These are phyloP conservation scores for Dalechampia spathulata DNA, from an alignment of 441 rosid genomes.

Conservation along the genomic window DNA sequence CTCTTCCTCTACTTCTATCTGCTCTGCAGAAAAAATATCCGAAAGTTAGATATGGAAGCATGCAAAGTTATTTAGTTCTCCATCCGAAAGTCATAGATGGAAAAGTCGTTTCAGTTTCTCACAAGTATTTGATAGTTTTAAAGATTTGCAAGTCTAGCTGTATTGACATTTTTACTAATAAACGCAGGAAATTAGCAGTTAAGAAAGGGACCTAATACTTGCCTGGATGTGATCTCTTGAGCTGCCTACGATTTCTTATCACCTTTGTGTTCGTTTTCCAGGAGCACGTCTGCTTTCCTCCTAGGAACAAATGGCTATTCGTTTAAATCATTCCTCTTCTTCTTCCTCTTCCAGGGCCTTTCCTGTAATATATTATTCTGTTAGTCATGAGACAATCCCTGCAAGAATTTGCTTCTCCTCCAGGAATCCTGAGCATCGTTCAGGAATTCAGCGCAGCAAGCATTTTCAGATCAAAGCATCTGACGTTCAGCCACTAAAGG, in stretches of 20 bases:
- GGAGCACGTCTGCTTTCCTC: not conserved
- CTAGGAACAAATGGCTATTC: constrained; percentile 30
- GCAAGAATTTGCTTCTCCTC: constrained; percentile 27
- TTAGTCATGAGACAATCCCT: constrained; percentile 20
- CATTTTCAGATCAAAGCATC: constrained; percentile 44
- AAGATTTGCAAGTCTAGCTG: not conserved
- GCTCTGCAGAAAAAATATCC: too few relatives aligned
- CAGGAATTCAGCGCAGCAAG: constrained; percentile 29
- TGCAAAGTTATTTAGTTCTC: not conserved
- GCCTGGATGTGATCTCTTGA: too few relatives aligned
- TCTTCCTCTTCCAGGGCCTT: constrained; percentile 22
- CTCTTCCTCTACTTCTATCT: too few relatives aligned
- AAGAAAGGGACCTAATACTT: not conserved
- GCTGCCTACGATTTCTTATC: not conserved
- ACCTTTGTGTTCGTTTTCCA: not conserved
- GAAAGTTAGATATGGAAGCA: not conserved
- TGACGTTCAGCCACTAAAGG: constrained; percentile 39
- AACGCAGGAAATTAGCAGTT: too few relatives aligned
- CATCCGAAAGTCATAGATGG: constrained; percentile 6
- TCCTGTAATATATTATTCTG: constrained; percentile 21
- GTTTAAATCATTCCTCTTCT: constrained; percentile 24
- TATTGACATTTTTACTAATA: too few relatives aligned
- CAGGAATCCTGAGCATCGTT: constrained; percentile 29
- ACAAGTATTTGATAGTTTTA: not conserved
- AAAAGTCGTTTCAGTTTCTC: not conserved